Evolutionary conservation across 805 yeast species (phyloP).

Genomic region (Lipomyces yamadae): DNA sequence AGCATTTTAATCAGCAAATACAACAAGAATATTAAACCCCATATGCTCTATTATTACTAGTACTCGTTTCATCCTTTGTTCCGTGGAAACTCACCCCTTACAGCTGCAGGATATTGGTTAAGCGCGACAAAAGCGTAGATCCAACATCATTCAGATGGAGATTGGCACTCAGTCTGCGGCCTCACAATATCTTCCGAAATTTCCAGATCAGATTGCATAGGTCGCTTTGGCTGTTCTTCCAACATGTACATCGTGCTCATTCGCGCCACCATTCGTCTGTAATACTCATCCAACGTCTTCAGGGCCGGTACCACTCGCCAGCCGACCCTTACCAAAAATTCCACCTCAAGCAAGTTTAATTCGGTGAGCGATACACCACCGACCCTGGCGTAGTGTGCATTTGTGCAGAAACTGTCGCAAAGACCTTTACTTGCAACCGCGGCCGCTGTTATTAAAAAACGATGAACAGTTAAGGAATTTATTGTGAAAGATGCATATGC

Average conservation of each 20-base stretch:
- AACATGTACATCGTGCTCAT: slow-evolving; percentile 38
- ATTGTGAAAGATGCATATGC: slow-evolving; percentile 80
- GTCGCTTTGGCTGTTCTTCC: slow-evolving; percentile 11
- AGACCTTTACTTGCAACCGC: slow-evolving; percentile 88
- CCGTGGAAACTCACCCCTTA: background rate
- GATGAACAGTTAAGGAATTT: slow-evolving; percentile 90
- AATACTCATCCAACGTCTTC: slow-evolving; percentile 45
- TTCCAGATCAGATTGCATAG: background rate
- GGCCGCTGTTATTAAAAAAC: slow-evolving; percentile 87
- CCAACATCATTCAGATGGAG: no score
- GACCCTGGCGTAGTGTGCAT: slow-evolving; percentile 90
- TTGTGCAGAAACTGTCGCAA: slow-evolving; percentile 93
- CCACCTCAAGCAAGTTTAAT: slow-evolving; percentile 84
- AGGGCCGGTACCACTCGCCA: slow-evolving; percentile 70
- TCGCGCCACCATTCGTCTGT: slow-evolving; percentile 44
- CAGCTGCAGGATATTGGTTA: background rate
- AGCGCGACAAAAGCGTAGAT: background rate
- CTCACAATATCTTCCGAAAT: background rate
- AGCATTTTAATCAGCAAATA: background rate
- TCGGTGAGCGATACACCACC: slow-evolving; percentile 90
- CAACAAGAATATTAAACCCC: background rate
- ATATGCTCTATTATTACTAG: background rate
- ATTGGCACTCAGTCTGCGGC: background rate
- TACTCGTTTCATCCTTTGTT: background rate
- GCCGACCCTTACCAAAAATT: slow-evolving; percentile 77